Evolutionary conservation across 257 asterid species (phyloP), one percentile per base, ranked within the genome.

Genomic region (Solanum peruvianum): DNA sequence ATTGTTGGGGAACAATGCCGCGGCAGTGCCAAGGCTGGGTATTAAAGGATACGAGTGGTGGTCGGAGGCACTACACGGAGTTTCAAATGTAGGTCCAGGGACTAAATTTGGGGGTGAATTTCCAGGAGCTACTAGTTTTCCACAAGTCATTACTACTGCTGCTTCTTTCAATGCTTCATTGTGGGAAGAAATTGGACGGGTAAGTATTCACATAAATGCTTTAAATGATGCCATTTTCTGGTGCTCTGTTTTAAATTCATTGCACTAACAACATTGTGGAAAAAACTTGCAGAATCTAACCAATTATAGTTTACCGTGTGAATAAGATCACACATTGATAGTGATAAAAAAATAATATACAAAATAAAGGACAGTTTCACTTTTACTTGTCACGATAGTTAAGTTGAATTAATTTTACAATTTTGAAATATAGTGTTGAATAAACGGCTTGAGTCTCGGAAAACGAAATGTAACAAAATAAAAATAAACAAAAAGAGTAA

Each of bases 31-130:
- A 15, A 89, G 98, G 82, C 92, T 96, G 71, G 98, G 98, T 27
- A 90, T 96, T 84, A 88, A 87, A 86, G 91, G 91, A 3, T 96
- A 96, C 88, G 94, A 96, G 87, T 96, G 98, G 98, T 96, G 98
- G 98, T 96, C 98, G 80, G 98, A 96, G 91, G 98, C 98, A 52
- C 96, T 96, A 33, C 98, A 96, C 86, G 98, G 98, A 25, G 95
- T 96, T 15, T 94, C 98, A 1, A 90, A 96, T 77, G 94, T 92
- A 10, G 98, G 98, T 0, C 98, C 96, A 6, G 98, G 98, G 86
- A 92, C 96, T 0, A 91, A 71, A 86, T 96, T 96, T 85, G 96
- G 96, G 69, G 98, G 96, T 86, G 93, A 85, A 0, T 93, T 94
- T 82, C 98, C 95, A 41, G 94, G 93, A 83, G 99, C 99, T 87